Conservation (phyloP, 129 eudicot genomes). For the Cynara cardunculus region DNA sequence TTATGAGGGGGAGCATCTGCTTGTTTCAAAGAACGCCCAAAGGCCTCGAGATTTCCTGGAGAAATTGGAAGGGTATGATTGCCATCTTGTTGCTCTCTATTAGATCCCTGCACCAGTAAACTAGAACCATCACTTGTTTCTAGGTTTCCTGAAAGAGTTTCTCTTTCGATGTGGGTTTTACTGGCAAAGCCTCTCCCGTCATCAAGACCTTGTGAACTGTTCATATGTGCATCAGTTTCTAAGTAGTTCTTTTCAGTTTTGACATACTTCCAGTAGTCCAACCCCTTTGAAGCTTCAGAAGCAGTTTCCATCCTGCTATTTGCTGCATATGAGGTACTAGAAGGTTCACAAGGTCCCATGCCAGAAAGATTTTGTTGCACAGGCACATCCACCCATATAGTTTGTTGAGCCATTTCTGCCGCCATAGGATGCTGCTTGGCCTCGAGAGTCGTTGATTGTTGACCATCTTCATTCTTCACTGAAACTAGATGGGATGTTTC, state of each 20-base stretch:
- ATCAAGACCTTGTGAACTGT: constrained; percentile 25
- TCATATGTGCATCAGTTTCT: constrained; percentile 13
- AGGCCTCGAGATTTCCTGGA: constrained; percentile 25
- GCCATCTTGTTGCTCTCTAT: constrained; percentile 5
- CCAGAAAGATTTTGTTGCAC: constrained; percentile 28
- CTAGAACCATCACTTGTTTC: constrained; percentile 22
- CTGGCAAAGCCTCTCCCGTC: constrained; percentile 9
- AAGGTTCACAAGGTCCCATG: constrained; percentile 18
- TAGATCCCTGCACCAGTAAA: constrained; percentile 13
- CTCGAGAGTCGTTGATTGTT: constrained; percentile 20
- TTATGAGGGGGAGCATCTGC: constrained; percentile 19
- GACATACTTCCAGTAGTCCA: constrained; percentile 4
- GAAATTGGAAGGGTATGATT: constrained; percentile 12
- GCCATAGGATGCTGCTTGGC: constrained; percentile 14
- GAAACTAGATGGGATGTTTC: constrained; percentile 14
- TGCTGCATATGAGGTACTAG: constrained; percentile 32
- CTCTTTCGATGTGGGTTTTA: not conserved
- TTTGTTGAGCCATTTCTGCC: constrained; percentile 22
- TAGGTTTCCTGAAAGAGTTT: not conserved
- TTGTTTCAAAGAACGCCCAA: constrained; percentile 33
- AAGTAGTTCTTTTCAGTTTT: not conserved
- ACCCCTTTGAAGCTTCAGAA: constrained; percentile 25
- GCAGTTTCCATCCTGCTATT: constrained; percentile 20
- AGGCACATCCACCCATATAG: constrained; percentile 27
- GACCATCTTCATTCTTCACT: constrained; percentile 27